Percentiles rank a stretch among this genome's conserved stretches.
These are phyloP conservation scores for Silene noctiflora DNA, from an alignment of 179 eudicot genomes.

Conservation along the genomic window DNA sequence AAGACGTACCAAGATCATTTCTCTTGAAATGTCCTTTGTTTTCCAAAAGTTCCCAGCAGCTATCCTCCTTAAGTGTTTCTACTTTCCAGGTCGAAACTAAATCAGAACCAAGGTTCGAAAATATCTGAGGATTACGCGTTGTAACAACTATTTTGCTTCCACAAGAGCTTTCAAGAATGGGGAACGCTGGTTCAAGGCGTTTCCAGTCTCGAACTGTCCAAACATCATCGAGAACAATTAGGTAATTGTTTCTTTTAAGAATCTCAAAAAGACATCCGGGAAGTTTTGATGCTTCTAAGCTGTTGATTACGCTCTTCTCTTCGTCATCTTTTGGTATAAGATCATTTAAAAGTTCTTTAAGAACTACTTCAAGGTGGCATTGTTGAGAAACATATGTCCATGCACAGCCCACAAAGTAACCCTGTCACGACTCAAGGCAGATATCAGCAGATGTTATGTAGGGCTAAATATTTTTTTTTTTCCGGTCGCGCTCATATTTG, in stretches of 20 bases:
- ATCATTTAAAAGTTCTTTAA: background rate
- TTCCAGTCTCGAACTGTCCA: slow-evolving; percentile 31
- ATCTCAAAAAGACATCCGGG: slow-evolving; percentile 13
- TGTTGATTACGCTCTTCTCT: background rate
- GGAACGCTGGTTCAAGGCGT: slow-evolving; percentile 17
- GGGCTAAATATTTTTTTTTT: no score
- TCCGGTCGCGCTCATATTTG: no score
- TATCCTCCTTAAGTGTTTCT: background rate
- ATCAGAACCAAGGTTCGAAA: background rate
- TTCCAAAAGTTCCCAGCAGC: slow-evolving; percentile 19
- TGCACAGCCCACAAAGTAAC: slow-evolving; percentile 18
- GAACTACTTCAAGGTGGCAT: background rate
- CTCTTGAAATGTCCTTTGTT: background rate
- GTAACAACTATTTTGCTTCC: slow-evolving; percentile 28
- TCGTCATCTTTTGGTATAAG: slow-evolving; percentile 10
- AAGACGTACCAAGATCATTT: background rate
- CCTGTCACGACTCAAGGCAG: background rate
- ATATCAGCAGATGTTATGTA: no score
- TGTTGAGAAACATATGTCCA: slow-evolving; percentile 32
- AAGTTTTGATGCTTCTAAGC: slow-evolving; percentile 12
- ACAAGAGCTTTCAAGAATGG: background rate
- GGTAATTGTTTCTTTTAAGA: slow-evolving; percentile 1
- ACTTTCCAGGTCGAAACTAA: slow-evolving; percentile 20
- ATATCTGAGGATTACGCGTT: slow-evolving; percentile 25
- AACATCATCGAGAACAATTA: slow-evolving; percentile 48